Evolutionary conservation across 2,329 filamentous ascomycete species (phyloP).

Genomic region (Penicillium sp.): DNA sequence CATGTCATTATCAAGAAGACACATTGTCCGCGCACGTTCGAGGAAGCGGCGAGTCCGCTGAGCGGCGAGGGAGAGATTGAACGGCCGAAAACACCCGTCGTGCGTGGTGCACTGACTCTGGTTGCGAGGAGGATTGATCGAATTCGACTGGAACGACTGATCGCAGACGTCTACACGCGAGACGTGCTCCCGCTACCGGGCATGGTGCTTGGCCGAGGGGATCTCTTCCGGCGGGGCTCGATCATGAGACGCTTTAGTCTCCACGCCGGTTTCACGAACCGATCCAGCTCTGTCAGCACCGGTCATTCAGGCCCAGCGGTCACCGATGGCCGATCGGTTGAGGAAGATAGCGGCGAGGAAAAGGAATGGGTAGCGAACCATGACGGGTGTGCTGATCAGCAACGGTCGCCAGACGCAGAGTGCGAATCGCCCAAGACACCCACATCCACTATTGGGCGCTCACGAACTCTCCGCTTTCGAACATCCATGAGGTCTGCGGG

Average conservation of each 20-base stretch:
- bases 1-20: slow-evolving; percentile 89
- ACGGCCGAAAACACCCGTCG: slow-evolving; percentile 77
- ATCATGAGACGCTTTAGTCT: slow-evolving; percentile 87
- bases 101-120: slow-evolving; percentile 66
- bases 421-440: slow-evolving; percentile 13
- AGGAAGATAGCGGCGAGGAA: slow-evolving; percentile 13
- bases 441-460: slow-evolving; percentile 14
- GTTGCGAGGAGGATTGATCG: slow-evolving; percentile 73
- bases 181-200: slow-evolving; percentile 79
- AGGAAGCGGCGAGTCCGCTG: slow-evolving; percentile 44
- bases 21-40: slow-evolving; percentile 60
- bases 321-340: slow-evolving; percentile 8
- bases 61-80: slow-evolving; percentile 57
- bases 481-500: slow-evolving; percentile 6
- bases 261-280: slow-evolving; percentile 70
- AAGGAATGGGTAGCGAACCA: slow-evolving; percentile 10
- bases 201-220: slow-evolving; percentile 65
- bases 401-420: slow-evolving; percentile 6
- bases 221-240: slow-evolving; percentile 71
- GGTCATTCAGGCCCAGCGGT: slow-evolving; percentile 15
- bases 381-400: slow-evolving; percentile 13
- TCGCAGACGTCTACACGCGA: slow-evolving; percentile 80
- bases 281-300: slow-evolving; percentile 58
- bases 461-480: slow-evolving; percentile 15
- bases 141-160: slow-evolving; percentile 68